A percentile compares a stretch with the other conserved stretches of the same genome.
phyloP scores from a whole-genome alignment of 2,329 filamentous ascomycete genomes.

The Juglanconis juglandina region DNA sequence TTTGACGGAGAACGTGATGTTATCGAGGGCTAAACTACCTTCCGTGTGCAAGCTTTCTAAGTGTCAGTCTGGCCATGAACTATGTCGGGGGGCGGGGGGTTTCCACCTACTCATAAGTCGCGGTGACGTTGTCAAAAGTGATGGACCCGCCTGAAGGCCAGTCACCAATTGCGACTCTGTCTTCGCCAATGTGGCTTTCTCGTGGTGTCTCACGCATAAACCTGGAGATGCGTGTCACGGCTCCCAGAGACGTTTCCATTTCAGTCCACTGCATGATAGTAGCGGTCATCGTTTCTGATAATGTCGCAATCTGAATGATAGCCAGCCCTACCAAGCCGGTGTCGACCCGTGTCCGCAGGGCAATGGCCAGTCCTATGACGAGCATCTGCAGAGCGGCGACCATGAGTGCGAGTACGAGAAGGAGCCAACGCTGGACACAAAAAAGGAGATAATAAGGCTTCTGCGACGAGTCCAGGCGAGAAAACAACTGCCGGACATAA shows the following conservation, averaged over 20 bases:
- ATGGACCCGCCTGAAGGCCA: neutral
- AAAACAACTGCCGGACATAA: constrained; percentile 29
- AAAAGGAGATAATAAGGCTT: constrained; percentile 51
- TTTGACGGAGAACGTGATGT: neutral
- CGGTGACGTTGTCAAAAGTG: neutral
- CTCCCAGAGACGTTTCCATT: constrained; percentile 27
- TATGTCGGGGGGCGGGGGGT: neutral
- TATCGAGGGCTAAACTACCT: neutral
- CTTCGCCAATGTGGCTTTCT: constrained; percentile 18
- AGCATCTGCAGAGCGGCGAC: constrained; percentile 46
- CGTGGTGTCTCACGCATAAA: constrained; percentile 23
- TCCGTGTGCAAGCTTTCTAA: too few relatives aligned
- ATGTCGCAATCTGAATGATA: constrained; percentile 30
- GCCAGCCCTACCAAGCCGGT: constrained; percentile 35
- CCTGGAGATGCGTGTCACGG: constrained; percentile 23
- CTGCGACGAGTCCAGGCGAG: constrained; percentile 44
- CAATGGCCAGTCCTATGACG: constrained; percentile 41
- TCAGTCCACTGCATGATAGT: constrained; percentile 25
- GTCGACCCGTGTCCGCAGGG: constrained; percentile 27
- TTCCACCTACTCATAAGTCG: neutral
- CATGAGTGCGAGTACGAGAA: constrained; percentile 47
- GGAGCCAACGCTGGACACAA: constrained; percentile 51
- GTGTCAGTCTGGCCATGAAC: neutral
- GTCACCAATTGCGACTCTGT: neutral
- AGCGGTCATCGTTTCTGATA: constrained; percentile 24